Conservation (phyloP, 192 early-diverging fungal genomes). For the Umbelopsis sp. region DNA sequence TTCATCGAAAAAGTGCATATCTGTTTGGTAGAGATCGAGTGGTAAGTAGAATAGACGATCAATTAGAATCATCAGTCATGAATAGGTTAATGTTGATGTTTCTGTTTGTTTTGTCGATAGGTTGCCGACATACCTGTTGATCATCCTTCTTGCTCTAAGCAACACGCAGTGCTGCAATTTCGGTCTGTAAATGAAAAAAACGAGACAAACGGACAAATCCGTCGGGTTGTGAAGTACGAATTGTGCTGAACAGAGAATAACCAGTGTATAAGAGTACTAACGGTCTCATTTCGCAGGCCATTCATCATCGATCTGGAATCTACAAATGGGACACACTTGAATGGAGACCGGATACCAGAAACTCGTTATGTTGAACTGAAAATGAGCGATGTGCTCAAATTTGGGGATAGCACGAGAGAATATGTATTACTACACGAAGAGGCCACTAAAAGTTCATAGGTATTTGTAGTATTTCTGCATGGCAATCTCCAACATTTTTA, state of each 20-base stretch:
- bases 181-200: constrained; percentile 63
- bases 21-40: constrained; percentile 84
- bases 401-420: constrained; percentile 89
- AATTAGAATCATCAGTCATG: too few species aligned
- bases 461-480: too few species aligned
- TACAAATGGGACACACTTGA: constrained; percentile 90
- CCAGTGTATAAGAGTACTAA: background rate
- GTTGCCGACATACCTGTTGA: constrained; percentile 93
- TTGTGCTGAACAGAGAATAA: background rate
- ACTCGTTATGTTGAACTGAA: constrained; percentile 86
- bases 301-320: constrained; percentile 94
- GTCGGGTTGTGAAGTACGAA: constrained; percentile 58
- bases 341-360: constrained; percentile 71
- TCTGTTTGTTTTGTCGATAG: constrained; percentile 18
- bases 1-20: constrained; percentile 85
- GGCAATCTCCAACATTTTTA: background rate
- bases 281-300: constrained; percentile 55
- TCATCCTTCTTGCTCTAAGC: constrained; percentile 93
- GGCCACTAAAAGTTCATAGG: constrained; percentile 20
- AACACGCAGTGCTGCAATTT: constrained; percentile 93
- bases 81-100: background rate
- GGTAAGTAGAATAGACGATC: constrained; percentile 45
- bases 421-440: constrained; percentile 87
- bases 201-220: constrained; percentile 42
- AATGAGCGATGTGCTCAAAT: constrained; percentile 82